Percentiles rank a stretch among this genome's conserved stretches.
Conservation (phyloP, 139 green algal species). For the Chlamydomonas incerta region DNA sequence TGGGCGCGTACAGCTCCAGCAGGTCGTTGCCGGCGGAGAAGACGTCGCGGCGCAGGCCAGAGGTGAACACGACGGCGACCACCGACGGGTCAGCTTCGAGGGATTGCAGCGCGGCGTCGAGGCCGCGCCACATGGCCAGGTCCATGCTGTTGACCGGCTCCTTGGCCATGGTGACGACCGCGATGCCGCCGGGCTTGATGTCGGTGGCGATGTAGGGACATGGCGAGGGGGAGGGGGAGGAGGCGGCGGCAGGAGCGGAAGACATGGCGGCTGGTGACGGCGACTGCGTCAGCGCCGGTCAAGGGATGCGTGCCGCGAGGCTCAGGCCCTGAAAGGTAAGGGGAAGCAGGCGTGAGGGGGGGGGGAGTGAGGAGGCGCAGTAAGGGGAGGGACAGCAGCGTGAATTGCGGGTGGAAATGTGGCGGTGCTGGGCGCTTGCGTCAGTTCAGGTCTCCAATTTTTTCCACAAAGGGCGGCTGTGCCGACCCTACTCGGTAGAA, state of each 20-base stretch:
- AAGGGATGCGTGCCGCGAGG: no score
- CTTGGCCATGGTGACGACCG: slow-evolving; percentile 61
- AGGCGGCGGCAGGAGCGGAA: no score
- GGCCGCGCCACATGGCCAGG: slow-evolving; percentile 63
- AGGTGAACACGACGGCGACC: slow-evolving; percentile 76
- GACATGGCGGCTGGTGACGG: no score
- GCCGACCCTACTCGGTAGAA: slow-evolving; percentile 59
- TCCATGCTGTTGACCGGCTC: slow-evolving; percentile 84
- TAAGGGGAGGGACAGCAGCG: neutral
- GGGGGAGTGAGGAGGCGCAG: neutral
- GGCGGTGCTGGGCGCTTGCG: neutral
- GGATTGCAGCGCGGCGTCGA: slow-evolving; percentile 60
- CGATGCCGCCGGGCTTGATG: slow-evolving; percentile 43
- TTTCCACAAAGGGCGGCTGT: slow-evolving; percentile 43
- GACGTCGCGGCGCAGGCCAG: slow-evolving; percentile 75
- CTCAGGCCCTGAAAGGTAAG: no score
- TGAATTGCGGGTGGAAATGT: neutral
- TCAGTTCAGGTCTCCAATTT: slow-evolving; percentile 75
- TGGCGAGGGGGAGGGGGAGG: no score
- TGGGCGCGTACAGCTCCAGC: slow-evolving; percentile 85
- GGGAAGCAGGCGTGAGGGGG: neutral
- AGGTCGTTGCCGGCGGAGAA: slow-evolving; percentile 86
- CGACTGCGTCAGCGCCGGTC: no score
- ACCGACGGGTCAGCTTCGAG: slow-evolving; percentile 71
- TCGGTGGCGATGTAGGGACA: neutral